phyloP scores from a whole-genome alignment of 1,139 yeast species.

The Blastobotrys raffinosifermentans region DNA sequence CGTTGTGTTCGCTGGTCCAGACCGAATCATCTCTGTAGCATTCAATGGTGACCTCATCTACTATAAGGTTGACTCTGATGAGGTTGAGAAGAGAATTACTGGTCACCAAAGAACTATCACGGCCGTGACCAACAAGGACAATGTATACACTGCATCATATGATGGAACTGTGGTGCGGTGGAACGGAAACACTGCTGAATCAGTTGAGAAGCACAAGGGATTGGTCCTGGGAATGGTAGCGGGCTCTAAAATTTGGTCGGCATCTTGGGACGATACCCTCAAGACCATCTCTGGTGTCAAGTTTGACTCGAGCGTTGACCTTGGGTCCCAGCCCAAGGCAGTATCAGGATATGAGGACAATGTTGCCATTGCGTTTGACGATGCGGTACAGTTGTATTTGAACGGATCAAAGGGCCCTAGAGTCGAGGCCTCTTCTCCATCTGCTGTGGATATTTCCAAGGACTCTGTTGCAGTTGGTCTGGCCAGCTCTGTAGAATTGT shows the following conservation, averaged over 20 bases:
- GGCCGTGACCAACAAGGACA: conserved; percentile 38
- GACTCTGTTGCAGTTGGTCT: conserved; percentile 29
- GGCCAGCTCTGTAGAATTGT: conserved; percentile 17
- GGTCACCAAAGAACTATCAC: conserved; percentile 88
- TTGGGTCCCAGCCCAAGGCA: conserved; percentile 62
- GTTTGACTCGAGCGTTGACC: conserved; percentile 30
- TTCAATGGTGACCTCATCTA: conserved; percentile 66
- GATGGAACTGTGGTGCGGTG: conserved; percentile 73
- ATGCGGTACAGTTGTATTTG: conserved; percentile 37
- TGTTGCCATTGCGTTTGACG: conserved; percentile 43
- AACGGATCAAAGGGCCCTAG: conserved; percentile 17
- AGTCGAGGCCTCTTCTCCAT: conserved; percentile 6
- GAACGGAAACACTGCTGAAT: conserved; percentile 39
- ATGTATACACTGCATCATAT: conserved; percentile 64
- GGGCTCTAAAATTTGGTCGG: conserved; percentile 40
- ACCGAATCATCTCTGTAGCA: conserved; percentile 59
- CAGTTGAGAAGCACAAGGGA: conserved; percentile 22
- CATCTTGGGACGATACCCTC: conserved; percentile 89
- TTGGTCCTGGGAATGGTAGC: conserved; percentile 33
- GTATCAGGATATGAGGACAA: conserved; percentile 34
- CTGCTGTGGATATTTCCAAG: conserved; percentile 28
- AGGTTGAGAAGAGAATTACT: conserved; percentile 43
- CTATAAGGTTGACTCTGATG: conserved; percentile 40
- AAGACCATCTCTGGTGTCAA: conserved; percentile 29
- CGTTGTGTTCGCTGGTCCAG: conserved; percentile 55